Base-by-base conservation (phyloP, 1,139 yeast species). In the Pichia sp. region DNA sequence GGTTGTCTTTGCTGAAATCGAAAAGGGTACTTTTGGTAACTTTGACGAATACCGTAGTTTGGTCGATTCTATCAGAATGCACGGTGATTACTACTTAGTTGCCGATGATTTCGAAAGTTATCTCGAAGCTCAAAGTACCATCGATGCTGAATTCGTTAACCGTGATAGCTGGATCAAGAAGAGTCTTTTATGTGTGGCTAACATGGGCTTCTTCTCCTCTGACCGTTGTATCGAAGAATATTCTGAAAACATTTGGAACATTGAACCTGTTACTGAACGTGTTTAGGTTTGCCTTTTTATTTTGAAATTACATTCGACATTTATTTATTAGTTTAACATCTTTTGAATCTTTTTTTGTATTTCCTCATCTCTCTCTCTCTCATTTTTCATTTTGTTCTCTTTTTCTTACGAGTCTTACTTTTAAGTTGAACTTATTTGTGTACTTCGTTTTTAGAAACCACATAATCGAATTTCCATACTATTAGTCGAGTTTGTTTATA, bases 211-310 rank as follows among this genome's bases (percentile, higher is more conserved):
- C 77, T 90, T 90, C 71, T 79, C 88, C 51, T 83, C 93, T 55
- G 97, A 90, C 67, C 77, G 97, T 67, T 89, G 96, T 66, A 85
- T 90, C 62, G 87, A 84, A 58, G 97, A 91, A 66, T 90, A 90
- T 59, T 96, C 97, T 31, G 96, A 88, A 59, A 80, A 84, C 54
- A 89, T 90, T 61, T 91, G 97, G 97, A 85, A 89, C 62, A 79
- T 89, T 54, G 96, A 88, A 69, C 93, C 96, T 15, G 67, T 79
- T 49, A 65, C 51, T 47, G 67, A 66, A 45, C 64, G 60, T 49
- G 62, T 58, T 36, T 55, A 39, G 28, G 12, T 19, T n/a, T n/a
- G n/a, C n/a, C n/a, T n/a, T n/a, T n/a, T n/a, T n/a, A n/a, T n/a
- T n/a, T n/a, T n/a, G n/a, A n/a, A n/a, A n/a, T n/a, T n/a, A n/a